Base-by-base conservation (phyloP, 495 filamentous ascomycete genomes). In the Aspergillus indologenus region DNA sequence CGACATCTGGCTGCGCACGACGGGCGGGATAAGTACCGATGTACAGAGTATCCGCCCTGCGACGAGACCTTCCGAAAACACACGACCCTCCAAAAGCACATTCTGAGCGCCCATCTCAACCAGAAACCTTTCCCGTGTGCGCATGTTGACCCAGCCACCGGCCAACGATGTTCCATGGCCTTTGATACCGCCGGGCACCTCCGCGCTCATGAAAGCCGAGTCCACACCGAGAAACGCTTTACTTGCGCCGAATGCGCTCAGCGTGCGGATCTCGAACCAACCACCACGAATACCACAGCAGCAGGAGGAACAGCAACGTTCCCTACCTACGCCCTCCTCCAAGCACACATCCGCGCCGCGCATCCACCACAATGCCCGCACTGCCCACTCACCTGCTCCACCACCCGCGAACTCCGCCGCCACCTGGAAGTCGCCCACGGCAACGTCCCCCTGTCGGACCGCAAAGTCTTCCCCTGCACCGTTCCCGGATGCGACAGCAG, bases 51-150 rank as follows among this genome's bases (percentile, higher is more conserved):
- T 59, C 83, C 86, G 8, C 87, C 83, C 1, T 98, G 94, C 68
- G 77, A 83, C 34, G 82, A 87, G 69, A 83, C 82, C 15, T 98
- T 98, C 71, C 83, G 94, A 45, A 98, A 97, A 69, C 88, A 92
- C 65, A 83, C 88, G 54, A 96, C 91, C 2, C 81, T 98, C 12
- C 85, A 91, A 63, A 84, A 87, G 18, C 94, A 98, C 71, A 85
- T 97, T 51, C 80, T 83, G 20, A 77, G 80, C 0, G 82, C 80
- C 2, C 94, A 98, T 68, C 76, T 93, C 21, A 77, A 85, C 6
- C 68, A 82, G 57, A 79, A 86, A 20, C 83, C 90, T 1, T 95
- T 84, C 60, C 74, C 79, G 2, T 97, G 92, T 70, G 70, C 71
- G 11, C 67, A 82, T 57, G 65, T 81, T 43, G 81, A 88, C 62